Conservation (phyloP, 225 moss, liverwort and hornwort genomes). For the Polytrichum commune region DNA sequence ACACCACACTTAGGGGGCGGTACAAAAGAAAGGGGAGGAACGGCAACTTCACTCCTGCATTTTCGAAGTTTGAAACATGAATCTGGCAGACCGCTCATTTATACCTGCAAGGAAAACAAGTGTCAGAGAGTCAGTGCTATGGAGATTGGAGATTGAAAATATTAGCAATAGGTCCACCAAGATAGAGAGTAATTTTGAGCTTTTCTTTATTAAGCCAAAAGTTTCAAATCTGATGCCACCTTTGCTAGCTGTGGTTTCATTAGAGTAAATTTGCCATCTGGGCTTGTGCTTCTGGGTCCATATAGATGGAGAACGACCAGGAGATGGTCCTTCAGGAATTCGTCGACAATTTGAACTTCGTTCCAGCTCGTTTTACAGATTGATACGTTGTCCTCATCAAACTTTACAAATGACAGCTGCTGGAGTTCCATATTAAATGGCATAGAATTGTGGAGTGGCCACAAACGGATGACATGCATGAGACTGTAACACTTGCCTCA, state of each 20-base stretch:
- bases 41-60: background rate
- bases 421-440: too few relatives aligned
- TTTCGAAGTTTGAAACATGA: background rate
- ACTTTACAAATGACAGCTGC: too few relatives aligned
- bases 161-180: too few relatives aligned
- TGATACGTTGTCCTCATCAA: too few relatives aligned
- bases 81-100: background rate
- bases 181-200: constrained; percentile 6
- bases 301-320: constrained; percentile 2
- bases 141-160: background rate
- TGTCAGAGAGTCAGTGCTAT: background rate
- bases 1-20: background rate
- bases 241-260: constrained; percentile 3
- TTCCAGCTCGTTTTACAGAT: background rate
- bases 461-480: background rate
- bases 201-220: constrained; percentile 1
- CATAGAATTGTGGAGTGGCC: background rate
- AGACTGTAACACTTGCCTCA: background rate
- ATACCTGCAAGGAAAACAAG: background rate
- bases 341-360: constrained; percentile 18
- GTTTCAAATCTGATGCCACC: constrained; percentile 12
- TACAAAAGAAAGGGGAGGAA: constrained; percentile 1
- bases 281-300: constrained; percentile 4
- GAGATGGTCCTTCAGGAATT: constrained; percentile 13
- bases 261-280: constrained; percentile 5